phyloP scores from a whole-genome alignment of 768 basidiomycete genomes.

The Pleurotus salmoneostramineus region DNA sequence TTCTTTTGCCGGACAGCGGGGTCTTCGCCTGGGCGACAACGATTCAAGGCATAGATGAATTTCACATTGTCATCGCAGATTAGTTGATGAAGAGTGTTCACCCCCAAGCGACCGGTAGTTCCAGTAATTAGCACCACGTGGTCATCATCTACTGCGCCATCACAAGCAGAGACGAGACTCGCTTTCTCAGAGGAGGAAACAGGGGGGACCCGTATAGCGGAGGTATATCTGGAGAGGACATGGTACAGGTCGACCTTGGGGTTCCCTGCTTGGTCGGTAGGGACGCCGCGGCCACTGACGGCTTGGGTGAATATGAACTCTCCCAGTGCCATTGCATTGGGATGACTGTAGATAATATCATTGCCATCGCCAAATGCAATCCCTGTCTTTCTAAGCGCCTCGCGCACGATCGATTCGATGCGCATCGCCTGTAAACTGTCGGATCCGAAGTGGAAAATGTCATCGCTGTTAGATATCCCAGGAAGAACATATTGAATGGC shows the following conservation, averaged over 20 bases:
- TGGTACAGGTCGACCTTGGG: background rate
- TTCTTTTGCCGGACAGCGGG: constrained; percentile 13
- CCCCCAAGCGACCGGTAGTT: constrained; percentile 36
- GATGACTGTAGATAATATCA: constrained; percentile 24
- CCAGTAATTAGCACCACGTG: constrained; percentile 33
- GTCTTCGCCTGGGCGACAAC: background rate
- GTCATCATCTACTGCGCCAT: background rate
- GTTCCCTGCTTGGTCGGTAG: background rate
- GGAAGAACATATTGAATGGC: background rate
- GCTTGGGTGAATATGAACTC: constrained; percentile 14
- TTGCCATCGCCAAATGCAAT: background rate
- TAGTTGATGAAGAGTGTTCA: constrained; percentile 27
- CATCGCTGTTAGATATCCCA: background rate
- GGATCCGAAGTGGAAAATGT: background rate
- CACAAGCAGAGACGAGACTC: background rate
- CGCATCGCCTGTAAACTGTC: background rate
- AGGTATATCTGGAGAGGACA: background rate
- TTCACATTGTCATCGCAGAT: constrained; percentile 9
- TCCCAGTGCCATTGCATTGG: constrained; percentile 20
- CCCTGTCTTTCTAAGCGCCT: background rate
- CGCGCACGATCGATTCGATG: background rate
- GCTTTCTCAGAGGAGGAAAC: background rate
- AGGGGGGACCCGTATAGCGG: background rate
- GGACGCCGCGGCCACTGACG: constrained; percentile 10
- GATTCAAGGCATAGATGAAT: background rate